Conservation (phyloP, 805 yeast genomes). For the Metschnikowia drakensbergensis region DNA sequence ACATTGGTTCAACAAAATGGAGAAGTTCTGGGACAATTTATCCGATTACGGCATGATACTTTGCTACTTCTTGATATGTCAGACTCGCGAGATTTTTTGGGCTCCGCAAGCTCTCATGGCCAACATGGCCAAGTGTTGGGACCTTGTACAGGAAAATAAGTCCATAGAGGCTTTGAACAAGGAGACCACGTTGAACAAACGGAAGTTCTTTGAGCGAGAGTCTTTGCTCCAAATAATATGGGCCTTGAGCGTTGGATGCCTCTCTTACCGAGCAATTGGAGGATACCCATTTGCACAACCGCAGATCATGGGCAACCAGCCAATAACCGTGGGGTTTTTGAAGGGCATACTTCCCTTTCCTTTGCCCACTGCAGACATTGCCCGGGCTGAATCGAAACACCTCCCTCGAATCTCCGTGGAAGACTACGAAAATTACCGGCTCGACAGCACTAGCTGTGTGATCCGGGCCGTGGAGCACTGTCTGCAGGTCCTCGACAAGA, state of each 20-base stretch:
- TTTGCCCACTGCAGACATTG: neutral
- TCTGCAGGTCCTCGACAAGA: constrained; percentile 10
- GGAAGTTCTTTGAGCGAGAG: constrained; percentile 25
- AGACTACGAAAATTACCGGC: neutral
- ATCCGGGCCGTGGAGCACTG: constrained; percentile 14
- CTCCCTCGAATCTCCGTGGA: neutral
- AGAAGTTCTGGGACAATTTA: constrained; percentile 24
- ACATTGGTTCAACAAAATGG: constrained; percentile 21
- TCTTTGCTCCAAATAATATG: constrained; percentile 22
- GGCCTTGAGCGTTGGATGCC: constrained; percentile 20
- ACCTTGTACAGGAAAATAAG: constrained; percentile 18
- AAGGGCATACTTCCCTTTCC: neutral
- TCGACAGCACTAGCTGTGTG: constrained; percentile 11
- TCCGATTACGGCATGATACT: constrained; percentile 26
- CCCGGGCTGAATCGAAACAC: neutral
- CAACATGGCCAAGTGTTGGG: constrained; percentile 18
- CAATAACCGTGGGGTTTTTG: neutral
- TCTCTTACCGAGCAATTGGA: constrained; percentile 15
- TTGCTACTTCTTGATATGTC: constrained; percentile 19
- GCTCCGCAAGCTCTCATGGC: constrained; percentile 13
- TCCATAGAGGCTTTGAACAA: constrained; percentile 17
- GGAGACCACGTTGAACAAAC: constrained; percentile 2
- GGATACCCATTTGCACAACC: constrained; percentile 21
- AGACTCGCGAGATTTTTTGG: constrained; percentile 11
- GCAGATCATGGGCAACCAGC: constrained; percentile 3